Percentiles rank a stretch among this genome's conserved stretches.
These are phyloP conservation scores for Fragaria iinumae DNA, from an alignment of 306 rosid genomes.

Conservation along the genomic window DNA sequence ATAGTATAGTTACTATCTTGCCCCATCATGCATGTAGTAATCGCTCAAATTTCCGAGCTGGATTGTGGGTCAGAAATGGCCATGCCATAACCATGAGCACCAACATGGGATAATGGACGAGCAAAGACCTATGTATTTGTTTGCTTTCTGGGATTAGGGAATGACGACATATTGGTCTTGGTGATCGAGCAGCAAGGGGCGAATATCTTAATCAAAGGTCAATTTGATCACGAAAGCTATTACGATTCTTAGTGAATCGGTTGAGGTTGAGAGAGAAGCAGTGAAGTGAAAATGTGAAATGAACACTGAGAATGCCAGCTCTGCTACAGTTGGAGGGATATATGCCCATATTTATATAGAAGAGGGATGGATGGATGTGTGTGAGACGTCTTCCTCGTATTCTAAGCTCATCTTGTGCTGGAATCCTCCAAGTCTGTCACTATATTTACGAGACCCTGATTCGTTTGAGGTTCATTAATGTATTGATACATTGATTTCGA, in stretches of 20 bases:
- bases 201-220: neutral
- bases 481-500: neutral
- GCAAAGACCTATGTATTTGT: too few species aligned
- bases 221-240: neutral
- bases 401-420: neutral
- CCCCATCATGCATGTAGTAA: neutral
- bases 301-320: neutral
- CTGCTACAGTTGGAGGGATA: constrained; percentile 2
- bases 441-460: neutral
- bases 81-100: neutral
- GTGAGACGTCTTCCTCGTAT: neutral
- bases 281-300: neutral
- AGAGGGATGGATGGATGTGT: neutral
- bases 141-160: too few species aligned
- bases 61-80: neutral
- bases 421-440: neutral
- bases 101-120: neutral
- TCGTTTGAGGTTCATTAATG: neutral
- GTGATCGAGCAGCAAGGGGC: neutral
- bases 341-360: neutral
- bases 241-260: neutral
- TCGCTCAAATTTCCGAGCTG: neutral
- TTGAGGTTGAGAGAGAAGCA: neutral
- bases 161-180: neutral
- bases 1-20: constrained; percentile 10